Evolutionary conservation across 1,139 yeast genomes (phyloP).

Genomic region (Yamadazyma epiphylla): DNA sequence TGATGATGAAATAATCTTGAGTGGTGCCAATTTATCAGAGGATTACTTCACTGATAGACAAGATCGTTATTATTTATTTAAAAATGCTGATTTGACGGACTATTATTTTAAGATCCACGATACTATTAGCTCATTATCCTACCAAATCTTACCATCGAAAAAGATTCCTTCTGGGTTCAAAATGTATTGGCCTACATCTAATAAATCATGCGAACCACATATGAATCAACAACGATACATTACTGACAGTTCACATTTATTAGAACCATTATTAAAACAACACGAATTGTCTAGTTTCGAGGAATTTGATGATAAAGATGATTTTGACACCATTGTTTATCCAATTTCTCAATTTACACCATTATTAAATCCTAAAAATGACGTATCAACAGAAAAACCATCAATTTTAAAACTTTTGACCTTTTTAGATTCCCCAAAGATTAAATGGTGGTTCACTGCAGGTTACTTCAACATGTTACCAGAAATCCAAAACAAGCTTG

Average conservation of each 20-base stretch:
- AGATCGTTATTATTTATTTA: constrained; percentile 82
- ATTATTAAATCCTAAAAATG: constrained; percentile 53
- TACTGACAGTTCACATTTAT: constrained; percentile 51
- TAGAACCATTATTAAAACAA: constrained; percentile 56
- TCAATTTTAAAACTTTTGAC: constrained; percentile 60
- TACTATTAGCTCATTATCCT: constrained; percentile 67
- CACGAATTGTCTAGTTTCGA: constrained; percentile 33
- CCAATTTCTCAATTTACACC: constrained; percentile 94
- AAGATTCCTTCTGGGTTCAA: constrained; percentile 46
- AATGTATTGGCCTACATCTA: constrained; percentile 73
- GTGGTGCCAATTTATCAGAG: constrained; percentile 87
- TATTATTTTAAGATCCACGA: constrained; percentile 70
- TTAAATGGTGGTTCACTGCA: constrained; percentile 88
- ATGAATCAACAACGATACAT: constrained; percentile 55
- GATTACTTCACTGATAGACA: constrained; percentile 97
- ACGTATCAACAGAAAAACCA: constrained; percentile 74
- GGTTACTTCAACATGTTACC: constrained; percentile 95
- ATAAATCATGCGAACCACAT: constrained; percentile 70
- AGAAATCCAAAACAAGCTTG: constrained; percentile 57
- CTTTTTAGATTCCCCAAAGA: constrained; percentile 49
- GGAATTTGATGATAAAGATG: constrained; percentile 27
- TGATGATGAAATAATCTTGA: constrained; percentile 81
- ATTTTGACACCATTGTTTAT: constrained; percentile 67
- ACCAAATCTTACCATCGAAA: constrained; percentile 46
- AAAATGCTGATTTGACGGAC: constrained; percentile 53